These are phyloP conservation scores for Fusarium torreyae DNA, from an alignment of 2,329 filamentous ascomycete genomes.

Conservation along the genomic window DNA sequence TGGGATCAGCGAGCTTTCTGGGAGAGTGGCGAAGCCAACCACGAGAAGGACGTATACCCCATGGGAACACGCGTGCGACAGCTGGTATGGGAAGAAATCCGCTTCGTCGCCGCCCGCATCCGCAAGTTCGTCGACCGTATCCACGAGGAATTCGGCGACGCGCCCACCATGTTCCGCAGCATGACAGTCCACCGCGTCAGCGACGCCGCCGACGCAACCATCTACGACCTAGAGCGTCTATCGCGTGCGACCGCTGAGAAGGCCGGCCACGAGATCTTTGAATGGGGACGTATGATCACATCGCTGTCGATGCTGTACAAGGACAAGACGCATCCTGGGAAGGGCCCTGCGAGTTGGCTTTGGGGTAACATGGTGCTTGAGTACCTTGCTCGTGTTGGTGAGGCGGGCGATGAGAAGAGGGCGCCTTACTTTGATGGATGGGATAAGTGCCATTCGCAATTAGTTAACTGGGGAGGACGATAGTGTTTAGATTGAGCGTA, in stretches of 20 bases:
- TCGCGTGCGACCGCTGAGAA: slow-evolving; percentile 37
- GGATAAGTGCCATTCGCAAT: slow-evolving; percentile 35
- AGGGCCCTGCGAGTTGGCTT: slow-evolving; percentile 42
- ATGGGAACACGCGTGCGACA: slow-evolving; percentile 35
- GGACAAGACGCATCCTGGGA: slow-evolving; percentile 41
- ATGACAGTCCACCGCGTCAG: slow-evolving; percentile 40
- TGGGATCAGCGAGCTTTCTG: slow-evolving; percentile 44
- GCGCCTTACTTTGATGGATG: slow-evolving; percentile 40
- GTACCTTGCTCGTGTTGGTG: slow-evolving; percentile 36
- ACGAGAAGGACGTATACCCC: slow-evolving; percentile 35
- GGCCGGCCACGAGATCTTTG: slow-evolving; percentile 40
- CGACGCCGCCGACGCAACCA: slow-evolving; percentile 27
- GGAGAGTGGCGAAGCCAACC: slow-evolving; percentile 39
- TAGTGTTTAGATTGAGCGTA: background rate
- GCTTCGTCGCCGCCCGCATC: slow-evolving; percentile 33
- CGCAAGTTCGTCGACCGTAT: slow-evolving; percentile 31
- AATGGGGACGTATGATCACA: slow-evolving; percentile 38
- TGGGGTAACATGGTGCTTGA: slow-evolving; percentile 44
- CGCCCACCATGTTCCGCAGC: slow-evolving; percentile 35
- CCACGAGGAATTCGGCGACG: slow-evolving; percentile 22
- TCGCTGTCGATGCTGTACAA: slow-evolving; percentile 43
- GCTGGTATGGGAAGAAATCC: slow-evolving; percentile 41
- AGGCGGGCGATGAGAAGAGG: slow-evolving; percentile 22
- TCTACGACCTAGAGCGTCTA: slow-evolving; percentile 39
- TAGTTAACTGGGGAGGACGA: slow-evolving; percentile 38